phyloP scores from a whole-genome alignment of 1,139 yeast genomes.

The Scheffersomyces lignicola region DNA sequence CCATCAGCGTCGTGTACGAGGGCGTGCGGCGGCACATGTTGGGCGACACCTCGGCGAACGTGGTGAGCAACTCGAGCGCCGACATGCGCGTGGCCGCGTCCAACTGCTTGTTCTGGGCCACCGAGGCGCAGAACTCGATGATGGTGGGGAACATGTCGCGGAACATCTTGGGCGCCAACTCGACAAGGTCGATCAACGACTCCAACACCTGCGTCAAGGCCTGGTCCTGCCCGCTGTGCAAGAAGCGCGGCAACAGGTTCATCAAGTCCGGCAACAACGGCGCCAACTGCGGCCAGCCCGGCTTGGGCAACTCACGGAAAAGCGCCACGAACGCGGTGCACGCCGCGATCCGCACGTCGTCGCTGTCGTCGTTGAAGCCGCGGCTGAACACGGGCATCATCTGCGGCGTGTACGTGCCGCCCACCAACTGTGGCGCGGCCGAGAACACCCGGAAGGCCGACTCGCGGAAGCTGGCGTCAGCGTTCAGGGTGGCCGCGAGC shows the following conservation, averaged over 20 bases:
- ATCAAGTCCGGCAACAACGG: slow-evolving; percentile 80
- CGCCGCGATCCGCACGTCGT: slow-evolving; percentile 86
- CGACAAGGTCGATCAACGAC: slow-evolving; percentile 84
- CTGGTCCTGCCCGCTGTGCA: slow-evolving; percentile 73
- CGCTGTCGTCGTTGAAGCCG: slow-evolving; percentile 78
- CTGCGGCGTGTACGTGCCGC: slow-evolving; percentile 53
- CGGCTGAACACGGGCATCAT: slow-evolving; percentile 69
- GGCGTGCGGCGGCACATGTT: slow-evolving; percentile 88
- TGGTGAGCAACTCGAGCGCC: slow-evolving; percentile 83
- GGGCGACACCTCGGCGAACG: slow-evolving; percentile 92
- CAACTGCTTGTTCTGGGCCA: slow-evolving; percentile 76
- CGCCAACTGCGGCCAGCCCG: slow-evolving; percentile 72
- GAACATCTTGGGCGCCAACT: slow-evolving; percentile 92
- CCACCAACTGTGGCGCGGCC: slow-evolving; percentile 77
- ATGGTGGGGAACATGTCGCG: slow-evolving; percentile 85
- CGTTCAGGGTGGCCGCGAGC: slow-evolving; percentile 62
- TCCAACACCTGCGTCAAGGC: slow-evolving; percentile 88
- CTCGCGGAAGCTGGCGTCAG: slow-evolving; percentile 77
- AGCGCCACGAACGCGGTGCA: slow-evolving; percentile 91
- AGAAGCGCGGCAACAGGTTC: slow-evolving; percentile 82
- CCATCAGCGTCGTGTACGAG: slow-evolving; percentile 69
- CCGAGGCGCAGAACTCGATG: slow-evolving; percentile 78
- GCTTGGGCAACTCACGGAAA: slow-evolving; percentile 78
- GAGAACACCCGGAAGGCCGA: slow-evolving; percentile 89
- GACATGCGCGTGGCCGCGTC: slow-evolving; percentile 81